Evolutionary conservation across 495 filamentous ascomycete genomes (phyloP).

Genomic region (Penicillium malachiteum): DNA sequence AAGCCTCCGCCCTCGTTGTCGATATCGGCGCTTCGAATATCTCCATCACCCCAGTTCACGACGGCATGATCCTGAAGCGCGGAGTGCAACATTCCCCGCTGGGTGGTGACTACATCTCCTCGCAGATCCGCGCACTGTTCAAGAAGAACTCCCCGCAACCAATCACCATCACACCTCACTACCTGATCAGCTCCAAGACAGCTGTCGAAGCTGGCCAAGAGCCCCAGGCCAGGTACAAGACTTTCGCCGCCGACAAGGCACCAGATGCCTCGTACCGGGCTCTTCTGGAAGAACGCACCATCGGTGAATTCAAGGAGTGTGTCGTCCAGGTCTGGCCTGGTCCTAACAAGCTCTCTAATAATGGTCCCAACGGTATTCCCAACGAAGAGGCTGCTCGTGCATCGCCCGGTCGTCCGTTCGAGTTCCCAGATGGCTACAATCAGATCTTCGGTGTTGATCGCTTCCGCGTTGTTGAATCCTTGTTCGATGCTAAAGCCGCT

Average conservation of each 20-base stretch:
- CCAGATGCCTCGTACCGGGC: conserved; percentile 71
- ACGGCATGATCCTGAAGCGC: conserved; percentile 90
- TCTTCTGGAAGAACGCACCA: conserved; percentile 86
- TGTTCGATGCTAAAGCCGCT: conserved; percentile 76
- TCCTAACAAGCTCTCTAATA: conserved; percentile 62
- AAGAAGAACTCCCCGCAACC: conserved; percentile 66
- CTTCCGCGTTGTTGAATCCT: conserved; percentile 77
- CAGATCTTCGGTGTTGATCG: conserved; percentile 87
- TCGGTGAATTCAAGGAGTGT: conserved; percentile 96
- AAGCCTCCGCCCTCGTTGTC: conserved; percentile 85
- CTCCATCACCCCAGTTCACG: conserved; percentile 87
- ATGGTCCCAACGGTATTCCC: conserved; percentile 54
- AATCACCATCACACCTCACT: conserved; percentile 80
- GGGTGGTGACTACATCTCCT: conserved; percentile 84
- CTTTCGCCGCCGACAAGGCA: conserved; percentile 59
- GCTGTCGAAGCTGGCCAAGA: conserved; percentile 86
- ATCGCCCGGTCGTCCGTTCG: conserved; percentile 78
- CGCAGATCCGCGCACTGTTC: conserved; percentile 82
- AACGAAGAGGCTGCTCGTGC: conserved; percentile 67
- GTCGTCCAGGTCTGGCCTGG: conserved; percentile 94
- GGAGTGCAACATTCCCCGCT: conserved; percentile 79
- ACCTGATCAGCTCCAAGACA: conserved; percentile 79
- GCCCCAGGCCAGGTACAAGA: conserved; percentile 65
- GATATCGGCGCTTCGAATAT: conserved; percentile 91
- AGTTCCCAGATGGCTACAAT: conserved; percentile 95